Conservation (phyloP, 208 protist genomes). For the Leishmania major region DNA sequence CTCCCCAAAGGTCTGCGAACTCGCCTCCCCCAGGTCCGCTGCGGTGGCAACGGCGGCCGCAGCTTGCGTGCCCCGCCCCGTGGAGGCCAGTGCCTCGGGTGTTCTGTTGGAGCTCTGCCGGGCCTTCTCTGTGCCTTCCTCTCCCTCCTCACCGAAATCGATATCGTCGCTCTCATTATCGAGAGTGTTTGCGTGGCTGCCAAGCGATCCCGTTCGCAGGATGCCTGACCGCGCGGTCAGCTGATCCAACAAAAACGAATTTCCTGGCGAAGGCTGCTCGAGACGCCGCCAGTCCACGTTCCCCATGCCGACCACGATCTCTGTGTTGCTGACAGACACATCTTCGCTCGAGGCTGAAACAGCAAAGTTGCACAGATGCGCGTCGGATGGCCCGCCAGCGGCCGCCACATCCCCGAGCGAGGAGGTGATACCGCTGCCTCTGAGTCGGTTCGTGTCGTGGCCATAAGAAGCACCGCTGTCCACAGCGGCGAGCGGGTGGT, state of each 20-base stretch:
- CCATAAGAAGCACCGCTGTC: not conserved
- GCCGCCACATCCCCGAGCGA: not conserved
- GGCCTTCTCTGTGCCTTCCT: not conserved
- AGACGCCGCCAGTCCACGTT: conserved; percentile 17
- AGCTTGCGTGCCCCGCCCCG: not conserved
- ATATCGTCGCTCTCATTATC: not conserved
- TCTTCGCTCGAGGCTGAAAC: conserved; percentile 3
- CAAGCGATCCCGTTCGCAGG: not conserved
- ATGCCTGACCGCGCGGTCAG: conserved; percentile 1
- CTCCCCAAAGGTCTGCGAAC: not conserved
- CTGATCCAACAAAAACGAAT: conserved; percentile 8
- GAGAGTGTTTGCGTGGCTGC: not conserved
- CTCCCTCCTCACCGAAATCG: not conserved
- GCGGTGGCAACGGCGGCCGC: not conserved
- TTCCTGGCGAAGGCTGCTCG: conserved; percentile 7
- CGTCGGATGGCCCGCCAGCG: too few relatives aligned
- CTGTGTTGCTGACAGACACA: not conserved
- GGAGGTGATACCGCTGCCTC: not conserved
- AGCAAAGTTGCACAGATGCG: not conserved
- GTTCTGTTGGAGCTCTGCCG: conserved; percentile 9
- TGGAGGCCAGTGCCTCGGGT: not conserved
- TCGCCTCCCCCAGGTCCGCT: not conserved
- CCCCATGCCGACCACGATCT: conserved; percentile 9
- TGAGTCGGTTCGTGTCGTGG: not conserved
- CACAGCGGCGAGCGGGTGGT: conserved; percentile 11